phyloP scores from a whole-genome alignment of 345 rosid species.

The Garcia nutans region DNA sequence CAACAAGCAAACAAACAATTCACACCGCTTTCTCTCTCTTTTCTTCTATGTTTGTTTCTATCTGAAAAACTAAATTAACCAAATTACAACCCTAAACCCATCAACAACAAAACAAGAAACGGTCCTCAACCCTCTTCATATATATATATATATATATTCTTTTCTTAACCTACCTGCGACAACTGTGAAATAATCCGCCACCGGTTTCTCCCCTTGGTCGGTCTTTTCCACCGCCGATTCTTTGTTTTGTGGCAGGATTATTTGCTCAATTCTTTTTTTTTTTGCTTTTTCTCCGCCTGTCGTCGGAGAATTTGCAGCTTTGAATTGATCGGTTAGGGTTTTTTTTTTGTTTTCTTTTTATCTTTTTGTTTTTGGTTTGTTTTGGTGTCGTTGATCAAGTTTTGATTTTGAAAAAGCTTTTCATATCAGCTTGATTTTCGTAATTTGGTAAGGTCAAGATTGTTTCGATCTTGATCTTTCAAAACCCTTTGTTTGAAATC shows the following conservation, averaged over 20 bases:
- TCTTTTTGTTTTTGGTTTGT: too few species aligned
- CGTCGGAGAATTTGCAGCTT: too few species aligned
- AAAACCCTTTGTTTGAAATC: neutral
- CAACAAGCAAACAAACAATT: neutral
- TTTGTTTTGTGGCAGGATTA: too few species aligned
- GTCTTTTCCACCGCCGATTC: neutral
- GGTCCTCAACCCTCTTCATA: neutral
- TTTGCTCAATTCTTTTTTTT: too few species aligned
- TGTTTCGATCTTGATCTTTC: constrained; percentile 2
- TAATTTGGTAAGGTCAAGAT: constrained; percentile 5
- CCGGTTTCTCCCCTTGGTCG: neutral
- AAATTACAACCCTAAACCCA: neutral
- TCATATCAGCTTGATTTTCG: too few species aligned
- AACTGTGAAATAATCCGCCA: neutral
- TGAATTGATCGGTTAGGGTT: too few species aligned
- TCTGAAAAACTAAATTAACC: neutral
- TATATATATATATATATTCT: too few species aligned
- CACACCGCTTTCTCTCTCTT: neutral
- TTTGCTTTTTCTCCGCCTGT: too few species aligned
- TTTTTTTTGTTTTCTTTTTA: too few species aligned
- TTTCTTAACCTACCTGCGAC: too few species aligned
- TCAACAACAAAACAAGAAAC: neutral
- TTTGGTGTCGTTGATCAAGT: neutral
- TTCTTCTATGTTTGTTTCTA: neutral
- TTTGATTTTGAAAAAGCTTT: neutral